These are phyloP conservation scores for Cercospora janseana DNA, from an alignment of 2,329 filamentous ascomycete genomes.

Conservation along the genomic window DNA sequence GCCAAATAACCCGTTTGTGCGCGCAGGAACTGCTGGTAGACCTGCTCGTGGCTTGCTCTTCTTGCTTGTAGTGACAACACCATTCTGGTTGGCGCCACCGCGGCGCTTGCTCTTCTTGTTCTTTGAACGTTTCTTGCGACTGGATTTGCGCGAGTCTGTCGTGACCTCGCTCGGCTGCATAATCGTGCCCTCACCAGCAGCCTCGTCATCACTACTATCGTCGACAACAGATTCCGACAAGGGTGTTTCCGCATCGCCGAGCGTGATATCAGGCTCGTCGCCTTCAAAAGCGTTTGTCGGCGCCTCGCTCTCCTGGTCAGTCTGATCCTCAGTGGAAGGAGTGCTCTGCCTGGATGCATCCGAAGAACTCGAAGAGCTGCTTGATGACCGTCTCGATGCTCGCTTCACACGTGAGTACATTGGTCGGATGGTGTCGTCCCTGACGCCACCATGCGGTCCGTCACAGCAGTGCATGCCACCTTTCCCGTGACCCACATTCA, in stretches of 20 bases:
- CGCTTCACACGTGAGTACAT: slow-evolving; percentile 36
- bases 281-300: slow-evolving; percentile 26
- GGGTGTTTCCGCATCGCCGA: slow-evolving; percentile 24
- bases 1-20: slow-evolving; percentile 3
- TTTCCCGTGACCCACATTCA: slow-evolving; percentile 63
- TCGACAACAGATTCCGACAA: slow-evolving; percentile 15
- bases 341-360: slow-evolving; percentile 26
- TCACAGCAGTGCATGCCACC: slow-evolving; percentile 59
- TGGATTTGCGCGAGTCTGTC: slow-evolving; percentile 12
- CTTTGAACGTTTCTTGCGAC: slow-evolving; percentile 25
- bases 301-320: slow-evolving; percentile 29
- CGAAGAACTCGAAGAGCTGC: slow-evolving; percentile 29
- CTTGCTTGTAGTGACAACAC: slow-evolving; percentile 26
- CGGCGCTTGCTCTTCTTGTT: slow-evolving; percentile 27
- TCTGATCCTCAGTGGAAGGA: slow-evolving; percentile 18
- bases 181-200: slow-evolving; percentile 10
- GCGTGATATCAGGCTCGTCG: slow-evolving; percentile 29
- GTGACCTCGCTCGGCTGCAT: slow-evolving; percentile 18
- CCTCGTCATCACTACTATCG: slow-evolving; percentile 25
- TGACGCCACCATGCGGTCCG: slow-evolving; percentile 34
- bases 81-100: slow-evolving; percentile 18
- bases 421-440: slow-evolving; percentile 21
- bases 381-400: slow-evolving; percentile 27
- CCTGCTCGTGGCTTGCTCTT: slow-evolving; percentile 22
- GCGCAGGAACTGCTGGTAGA: background rate